These are phyloP conservation scores for Magnusiomyces fungicola DNA, from an alignment of 1,139 yeast genomes.

Conservation along the genomic window DNA sequence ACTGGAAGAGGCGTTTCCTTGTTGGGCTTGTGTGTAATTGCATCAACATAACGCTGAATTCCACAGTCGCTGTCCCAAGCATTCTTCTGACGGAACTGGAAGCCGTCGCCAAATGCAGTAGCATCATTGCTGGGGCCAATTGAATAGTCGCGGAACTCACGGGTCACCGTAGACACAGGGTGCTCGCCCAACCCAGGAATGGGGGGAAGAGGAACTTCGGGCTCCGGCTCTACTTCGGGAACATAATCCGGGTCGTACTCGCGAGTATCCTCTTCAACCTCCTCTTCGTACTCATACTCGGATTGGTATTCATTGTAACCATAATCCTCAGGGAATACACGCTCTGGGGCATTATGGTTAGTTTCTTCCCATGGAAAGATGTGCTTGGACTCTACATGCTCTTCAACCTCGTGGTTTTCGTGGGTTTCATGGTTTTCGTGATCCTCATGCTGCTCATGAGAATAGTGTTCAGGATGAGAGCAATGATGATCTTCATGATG, in stretches of 20 bases:
- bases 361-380: slow-evolving; percentile 16
- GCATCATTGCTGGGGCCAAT: slow-evolving; percentile 1
- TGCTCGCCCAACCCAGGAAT: no score
- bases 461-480: neutral
- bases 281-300: slow-evolving; percentile 7
- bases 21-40: no score
- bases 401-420: slow-evolving; percentile 1
- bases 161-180: no score
- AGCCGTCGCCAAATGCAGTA: neutral
- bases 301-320: slow-evolving; percentile 5
- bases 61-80: slow-evolving; percentile 1
- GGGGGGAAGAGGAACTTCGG: no score
- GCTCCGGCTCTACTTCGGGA: no score
- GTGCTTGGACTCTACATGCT: neutral
- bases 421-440: neutral
- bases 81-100: neutral
- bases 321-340: slow-evolving; percentile 20
- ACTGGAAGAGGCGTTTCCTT: neutral
- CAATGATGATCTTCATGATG: neutral
- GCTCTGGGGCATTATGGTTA: slow-evolving; percentile 8
- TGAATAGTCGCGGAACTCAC: slow-evolving; percentile 14
- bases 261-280: slow-evolving; percentile 1
- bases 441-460: neutral
- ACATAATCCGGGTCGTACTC: no score
- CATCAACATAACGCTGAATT: neutral